A percentile compares a stretch with the other conserved stretches of the same genome.
phyloP scores from a whole-genome alignment of 805 yeast species.

The Kodamaea neixiangensis region DNA sequence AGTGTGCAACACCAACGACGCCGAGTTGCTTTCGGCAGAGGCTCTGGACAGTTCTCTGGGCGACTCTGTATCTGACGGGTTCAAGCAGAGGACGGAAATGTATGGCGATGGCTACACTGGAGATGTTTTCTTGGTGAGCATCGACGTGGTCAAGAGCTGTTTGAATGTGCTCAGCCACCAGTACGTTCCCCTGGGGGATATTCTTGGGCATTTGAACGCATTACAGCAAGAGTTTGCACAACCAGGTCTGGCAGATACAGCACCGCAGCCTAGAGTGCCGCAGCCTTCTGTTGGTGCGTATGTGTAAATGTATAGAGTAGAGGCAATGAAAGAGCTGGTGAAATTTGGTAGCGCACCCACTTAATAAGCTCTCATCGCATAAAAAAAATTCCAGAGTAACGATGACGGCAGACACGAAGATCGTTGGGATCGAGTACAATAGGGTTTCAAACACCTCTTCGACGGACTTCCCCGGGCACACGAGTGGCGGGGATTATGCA shows the following conservation, averaged over 20 bases:
- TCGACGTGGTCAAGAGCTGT: conserved; percentile 23
- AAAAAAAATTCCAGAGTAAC: neutral
- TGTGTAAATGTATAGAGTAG: neutral
- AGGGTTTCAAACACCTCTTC: conserved; percentile 87
- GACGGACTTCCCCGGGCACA: conserved; percentile 91
- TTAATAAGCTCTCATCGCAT: conserved; percentile 2
- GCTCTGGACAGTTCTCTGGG: neutral
- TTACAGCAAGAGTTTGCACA: conserved; percentile 4
- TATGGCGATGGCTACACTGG: conserved; percentile 42
- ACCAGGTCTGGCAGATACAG: neutral
- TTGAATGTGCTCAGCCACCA: conserved; percentile 5
- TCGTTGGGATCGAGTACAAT: conserved; percentile 86
- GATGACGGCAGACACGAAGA: conserved; percentile 42
- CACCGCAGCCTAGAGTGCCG: neutral
- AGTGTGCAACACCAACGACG: conserved; percentile 34
- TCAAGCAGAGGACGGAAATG: conserved; percentile 8
- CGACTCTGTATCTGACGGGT: conserved; percentile 6
- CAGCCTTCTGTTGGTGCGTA: conserved; percentile 3
- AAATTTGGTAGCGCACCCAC: neutral
- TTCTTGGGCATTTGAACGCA: conserved; percentile 3
- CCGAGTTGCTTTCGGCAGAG: conserved; percentile 24
- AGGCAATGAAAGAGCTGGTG: too few species aligned
- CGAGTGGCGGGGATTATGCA: conserved; percentile 59
- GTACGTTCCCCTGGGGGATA: neutral
- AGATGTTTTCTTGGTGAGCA: conserved; percentile 31